Evolutionary conservation across 805 yeast genomes (phyloP).

Genomic region (Ogataea pilisensis): DNA sequence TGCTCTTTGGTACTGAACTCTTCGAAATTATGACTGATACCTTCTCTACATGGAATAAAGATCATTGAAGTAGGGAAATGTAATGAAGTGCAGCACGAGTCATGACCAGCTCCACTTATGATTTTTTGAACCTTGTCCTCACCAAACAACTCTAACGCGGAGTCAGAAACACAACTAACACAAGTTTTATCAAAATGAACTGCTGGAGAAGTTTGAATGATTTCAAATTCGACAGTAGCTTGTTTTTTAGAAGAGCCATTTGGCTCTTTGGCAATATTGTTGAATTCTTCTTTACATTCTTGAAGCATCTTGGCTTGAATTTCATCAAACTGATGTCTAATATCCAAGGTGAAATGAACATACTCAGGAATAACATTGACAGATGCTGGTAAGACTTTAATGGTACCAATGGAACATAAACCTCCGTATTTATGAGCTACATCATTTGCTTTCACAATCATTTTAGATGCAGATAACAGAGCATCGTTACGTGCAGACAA

Average conservation of each 20-base stretch:
- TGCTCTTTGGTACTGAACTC: constrained; percentile 66
- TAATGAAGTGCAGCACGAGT: constrained; percentile 55
- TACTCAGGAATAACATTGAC: constrained; percentile 66
- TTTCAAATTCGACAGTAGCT: constrained; percentile 39
- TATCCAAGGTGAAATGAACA: constrained; percentile 57
- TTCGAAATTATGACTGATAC: constrained; percentile 62
- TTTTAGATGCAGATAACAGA: constrained; percentile 50
- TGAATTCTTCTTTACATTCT: constrained; percentile 37
- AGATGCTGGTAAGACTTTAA: constrained; percentile 54
- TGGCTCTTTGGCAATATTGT: constrained; percentile 33
- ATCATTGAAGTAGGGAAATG: constrained; percentile 70
- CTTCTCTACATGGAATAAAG: constrained; percentile 65
- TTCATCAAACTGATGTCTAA: constrained; percentile 51
- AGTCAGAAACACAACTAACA: constrained; percentile 45
- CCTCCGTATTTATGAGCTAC: constrained; percentile 51
- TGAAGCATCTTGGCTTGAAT: constrained; percentile 33
- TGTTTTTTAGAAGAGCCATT: constrained; percentile 27
- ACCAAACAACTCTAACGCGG: constrained; percentile 50
- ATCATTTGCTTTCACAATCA: constrained; percentile 53
- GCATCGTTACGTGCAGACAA: constrained; percentile 59
- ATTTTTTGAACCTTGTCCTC: constrained; percentile 40
- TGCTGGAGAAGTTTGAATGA: constrained; percentile 48
- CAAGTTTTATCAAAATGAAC: constrained; percentile 52
- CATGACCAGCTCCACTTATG: constrained; percentile 73
- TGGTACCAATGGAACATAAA: constrained; percentile 54